Percentiles rank a stretch among this genome's conserved stretches.
These are phyloP conservation scores for Thoreauomyces humboldtii DNA, from an alignment of 192 early-diverging fungal genomes.

Conservation along the genomic window DNA sequence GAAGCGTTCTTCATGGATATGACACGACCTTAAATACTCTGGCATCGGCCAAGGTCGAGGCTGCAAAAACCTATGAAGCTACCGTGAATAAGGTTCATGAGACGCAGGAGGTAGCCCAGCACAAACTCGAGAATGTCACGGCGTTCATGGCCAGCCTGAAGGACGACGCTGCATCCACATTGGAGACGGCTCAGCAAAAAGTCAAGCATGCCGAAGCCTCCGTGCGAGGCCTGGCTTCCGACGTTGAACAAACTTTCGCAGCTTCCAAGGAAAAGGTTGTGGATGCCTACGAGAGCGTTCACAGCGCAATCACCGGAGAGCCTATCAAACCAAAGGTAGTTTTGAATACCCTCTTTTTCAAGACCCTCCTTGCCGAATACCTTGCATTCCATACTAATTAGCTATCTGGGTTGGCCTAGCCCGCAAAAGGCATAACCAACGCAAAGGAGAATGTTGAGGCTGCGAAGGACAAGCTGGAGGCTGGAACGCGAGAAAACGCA, in stretches of 20 bases:
- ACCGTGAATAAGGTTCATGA: conserved; percentile 32
- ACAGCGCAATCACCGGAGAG: conserved; percentile 18
- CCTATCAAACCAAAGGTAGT: conserved; percentile 21
- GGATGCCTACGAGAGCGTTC: conserved; percentile 20
- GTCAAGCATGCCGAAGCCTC: conserved; percentile 26
- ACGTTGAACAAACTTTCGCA: conserved; percentile 13
- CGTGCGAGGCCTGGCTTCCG: background rate
- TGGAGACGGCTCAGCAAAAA: conserved; percentile 28
- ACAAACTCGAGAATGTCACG: conserved; percentile 32
- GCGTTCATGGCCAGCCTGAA: conserved; percentile 50
- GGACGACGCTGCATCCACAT: conserved; percentile 59
- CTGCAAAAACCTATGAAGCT: conserved; percentile 25
- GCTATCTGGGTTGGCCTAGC: background rate
- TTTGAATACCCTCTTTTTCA: background rate
- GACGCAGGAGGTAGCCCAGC: conserved; percentile 31
- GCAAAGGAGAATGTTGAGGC: background rate
- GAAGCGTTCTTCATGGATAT: conserved; percentile 24
- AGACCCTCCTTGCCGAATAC: background rate
- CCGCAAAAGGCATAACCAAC: background rate
- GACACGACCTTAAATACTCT: conserved; percentile 33
- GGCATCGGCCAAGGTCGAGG: conserved; percentile 30
- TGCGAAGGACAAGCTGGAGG: conserved; percentile 9
- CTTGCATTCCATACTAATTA: background rate
- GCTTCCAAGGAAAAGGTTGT: conserved; percentile 20
- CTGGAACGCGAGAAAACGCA: no score